Evolutionary conservation across 345 rosid genomes (phyloP).

Genomic region (Raphanus sativus): DNA sequence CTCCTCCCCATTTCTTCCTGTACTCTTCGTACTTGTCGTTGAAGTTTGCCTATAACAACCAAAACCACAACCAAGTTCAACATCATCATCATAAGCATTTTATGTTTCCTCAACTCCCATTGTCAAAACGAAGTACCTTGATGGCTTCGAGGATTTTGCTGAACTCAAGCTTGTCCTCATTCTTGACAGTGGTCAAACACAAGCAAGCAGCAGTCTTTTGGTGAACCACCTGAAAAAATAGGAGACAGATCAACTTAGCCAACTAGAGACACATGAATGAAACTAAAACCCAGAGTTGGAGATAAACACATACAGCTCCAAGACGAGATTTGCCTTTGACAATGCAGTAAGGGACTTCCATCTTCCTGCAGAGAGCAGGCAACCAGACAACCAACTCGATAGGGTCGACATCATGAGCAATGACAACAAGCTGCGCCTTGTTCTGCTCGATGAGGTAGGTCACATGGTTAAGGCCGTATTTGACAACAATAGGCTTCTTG

Average conservation of each 20-base stretch:
- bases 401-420: background rate
- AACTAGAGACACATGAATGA: background rate
- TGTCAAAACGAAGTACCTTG: slow-evolving; percentile 45
- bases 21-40: background rate
- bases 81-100: background rate
- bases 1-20: background rate
- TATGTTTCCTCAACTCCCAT: background rate
- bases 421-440: background rate
- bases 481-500: background rate
- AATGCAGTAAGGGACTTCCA: background rate
- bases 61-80: background rate
- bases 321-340: background rate
- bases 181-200: background rate
- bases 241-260: background rate
- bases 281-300: background rate
- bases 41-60: slow-evolving; percentile 38
- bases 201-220: background rate
- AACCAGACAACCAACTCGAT: background rate
- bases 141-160: slow-evolving; percentile 65
- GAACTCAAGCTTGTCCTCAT: slow-evolving; percentile 54
- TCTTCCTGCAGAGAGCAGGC: background rate
- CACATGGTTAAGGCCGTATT: background rate
- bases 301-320: background rate
- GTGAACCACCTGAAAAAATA: slow-evolving; percentile 33
- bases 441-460: background rate